Conservation (phyloP, 2,329 filamentous ascomycete species). For the Sporothrix globosa region DNA sequence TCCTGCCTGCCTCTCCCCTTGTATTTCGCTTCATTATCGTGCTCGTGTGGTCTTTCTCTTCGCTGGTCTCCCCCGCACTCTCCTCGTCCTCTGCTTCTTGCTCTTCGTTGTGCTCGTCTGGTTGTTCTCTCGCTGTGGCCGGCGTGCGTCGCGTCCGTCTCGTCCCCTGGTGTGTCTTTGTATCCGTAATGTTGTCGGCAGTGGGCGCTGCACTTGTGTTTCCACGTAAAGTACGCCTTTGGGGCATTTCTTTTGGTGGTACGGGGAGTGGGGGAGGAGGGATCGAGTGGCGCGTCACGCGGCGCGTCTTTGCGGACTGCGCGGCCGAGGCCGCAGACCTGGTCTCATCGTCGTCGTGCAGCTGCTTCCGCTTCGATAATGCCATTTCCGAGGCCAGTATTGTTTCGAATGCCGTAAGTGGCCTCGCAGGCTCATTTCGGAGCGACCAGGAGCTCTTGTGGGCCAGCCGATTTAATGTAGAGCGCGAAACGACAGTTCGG, state of each 20-base stretch:
- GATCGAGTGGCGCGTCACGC: constrained; percentile 45
- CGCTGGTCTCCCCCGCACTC: neutral
- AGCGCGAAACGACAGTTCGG: neutral
- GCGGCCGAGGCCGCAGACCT: neutral
- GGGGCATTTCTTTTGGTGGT: constrained; percentile 41
- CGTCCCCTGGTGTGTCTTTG: neutral
- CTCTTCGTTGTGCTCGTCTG: neutral
- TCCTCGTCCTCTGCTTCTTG: neutral
- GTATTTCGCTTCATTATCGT: constrained; percentile 5
- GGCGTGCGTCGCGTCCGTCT: constrained; percentile 1
- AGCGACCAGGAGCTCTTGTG: neutral
- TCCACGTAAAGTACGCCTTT: constrained; percentile 38
- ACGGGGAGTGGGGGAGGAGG: constrained; percentile 44
- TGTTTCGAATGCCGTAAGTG: neutral
- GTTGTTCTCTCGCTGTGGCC: too few species aligned
- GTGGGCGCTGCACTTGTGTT: constrained; percentile 6
- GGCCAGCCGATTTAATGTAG: neutral
- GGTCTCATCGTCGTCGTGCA: constrained; percentile 33
- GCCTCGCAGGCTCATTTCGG: neutral
- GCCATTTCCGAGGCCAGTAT: constrained; percentile 35
- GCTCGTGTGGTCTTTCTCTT: neutral
- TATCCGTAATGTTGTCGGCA: neutral
- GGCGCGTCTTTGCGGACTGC: constrained; percentile 38
- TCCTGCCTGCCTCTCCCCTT: neutral
- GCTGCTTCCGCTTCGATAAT: constrained; percentile 43